Evolutionary conservation across 345 rosid genomes (phyloP).

Genomic region (Eucalyptus dawsonii): DNA sequence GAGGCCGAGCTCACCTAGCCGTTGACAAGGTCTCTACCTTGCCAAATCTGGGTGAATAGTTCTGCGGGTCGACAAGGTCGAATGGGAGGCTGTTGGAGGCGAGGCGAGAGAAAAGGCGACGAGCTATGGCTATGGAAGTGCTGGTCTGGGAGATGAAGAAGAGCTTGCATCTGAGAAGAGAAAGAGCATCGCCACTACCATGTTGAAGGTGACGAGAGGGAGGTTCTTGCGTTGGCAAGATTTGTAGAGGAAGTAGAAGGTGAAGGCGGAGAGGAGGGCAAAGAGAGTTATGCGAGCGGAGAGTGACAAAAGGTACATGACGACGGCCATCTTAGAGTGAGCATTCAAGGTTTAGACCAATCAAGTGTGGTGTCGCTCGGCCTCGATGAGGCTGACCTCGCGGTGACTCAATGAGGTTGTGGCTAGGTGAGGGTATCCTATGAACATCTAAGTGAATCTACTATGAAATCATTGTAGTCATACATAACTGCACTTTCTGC

Average conservation of each 20-base stretch:
- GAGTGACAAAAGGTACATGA: conserved; percentile 35
- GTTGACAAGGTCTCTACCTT: too few relatives aligned
- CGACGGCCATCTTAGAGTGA: background rate
- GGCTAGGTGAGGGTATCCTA: too few relatives aligned
- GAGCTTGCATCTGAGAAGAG: conserved; percentile 34
- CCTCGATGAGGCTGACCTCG: too few relatives aligned
- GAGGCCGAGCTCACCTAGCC: too few relatives aligned
- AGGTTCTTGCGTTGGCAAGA: conserved; percentile 51
- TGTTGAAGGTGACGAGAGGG: background rate
- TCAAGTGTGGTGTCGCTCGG: too few relatives aligned
- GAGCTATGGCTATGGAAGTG: conserved; percentile 53
- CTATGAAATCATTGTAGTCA: background rate
- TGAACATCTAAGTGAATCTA: background rate
- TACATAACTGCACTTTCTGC: background rate
- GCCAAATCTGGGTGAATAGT: conserved; percentile 6
- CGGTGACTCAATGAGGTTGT: too few relatives aligned
- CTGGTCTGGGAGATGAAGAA: conserved; percentile 79
- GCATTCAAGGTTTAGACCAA: background rate
- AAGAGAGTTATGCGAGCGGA: conserved; percentile 55
- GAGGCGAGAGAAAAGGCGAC: conserved; percentile 33
- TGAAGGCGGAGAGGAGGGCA: conserved; percentile 71
- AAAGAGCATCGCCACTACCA: conserved; percentile 4
- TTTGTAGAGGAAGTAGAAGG: conserved; percentile 68
- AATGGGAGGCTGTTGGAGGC: conserved; percentile 23
- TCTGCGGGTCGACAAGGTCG: conserved; percentile 55